Evolutionary conservation across 1,284 basidiomycete genomes (phyloP).

Genomic region (Termitomyces sp.): DNA sequence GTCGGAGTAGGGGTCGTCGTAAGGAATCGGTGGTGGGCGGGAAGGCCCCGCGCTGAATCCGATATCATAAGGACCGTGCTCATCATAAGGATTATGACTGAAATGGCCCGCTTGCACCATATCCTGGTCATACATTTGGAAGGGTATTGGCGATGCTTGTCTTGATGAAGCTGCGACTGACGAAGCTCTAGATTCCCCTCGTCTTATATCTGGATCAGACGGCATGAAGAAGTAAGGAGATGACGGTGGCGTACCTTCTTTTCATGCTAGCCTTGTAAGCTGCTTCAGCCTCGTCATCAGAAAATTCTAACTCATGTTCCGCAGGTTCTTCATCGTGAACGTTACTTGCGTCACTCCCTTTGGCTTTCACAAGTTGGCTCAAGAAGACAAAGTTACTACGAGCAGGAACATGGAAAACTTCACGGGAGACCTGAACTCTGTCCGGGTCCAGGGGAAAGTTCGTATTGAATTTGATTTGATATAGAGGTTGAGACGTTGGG

Average conservation of each 20-base stretch:
- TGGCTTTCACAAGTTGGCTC: conserved; percentile 55
- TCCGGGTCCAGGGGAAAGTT: conserved; percentile 51
- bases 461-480: conserved; percentile 71
- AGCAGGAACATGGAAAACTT: conserved; percentile 74
- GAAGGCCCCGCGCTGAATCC: conserved; percentile 50
- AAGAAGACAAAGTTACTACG: conserved; percentile 79
- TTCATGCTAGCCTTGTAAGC: conserved; percentile 55
- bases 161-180: conserved; percentile 50
- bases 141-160: conserved; percentile 48
- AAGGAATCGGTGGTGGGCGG: conserved; percentile 61
- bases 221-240: conserved; percentile 1
- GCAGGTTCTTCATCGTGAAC: conserved; percentile 85
- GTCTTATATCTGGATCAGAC: conserved; percentile 32
- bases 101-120: conserved; percentile 41
- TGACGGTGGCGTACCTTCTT: conserved; percentile 47
- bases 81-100: conserved; percentile 56
- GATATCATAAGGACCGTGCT: conserved; percentile 60
- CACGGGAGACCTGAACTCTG: conserved; percentile 47
- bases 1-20: conserved; percentile 74
- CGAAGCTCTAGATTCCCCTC: conserved; percentile 44
- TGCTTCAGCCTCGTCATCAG: conserved; percentile 84
- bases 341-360: conserved; percentile 90
- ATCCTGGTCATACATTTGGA: conserved; percentile 52
- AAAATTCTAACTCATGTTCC: conserved; percentile 84
- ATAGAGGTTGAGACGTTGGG: conserved; percentile 78